These are phyloP conservation scores for Sporobolomyces phaffii DNA, from an alignment of 768 basidiomycete genomes.

Conservation along the genomic window DNA sequence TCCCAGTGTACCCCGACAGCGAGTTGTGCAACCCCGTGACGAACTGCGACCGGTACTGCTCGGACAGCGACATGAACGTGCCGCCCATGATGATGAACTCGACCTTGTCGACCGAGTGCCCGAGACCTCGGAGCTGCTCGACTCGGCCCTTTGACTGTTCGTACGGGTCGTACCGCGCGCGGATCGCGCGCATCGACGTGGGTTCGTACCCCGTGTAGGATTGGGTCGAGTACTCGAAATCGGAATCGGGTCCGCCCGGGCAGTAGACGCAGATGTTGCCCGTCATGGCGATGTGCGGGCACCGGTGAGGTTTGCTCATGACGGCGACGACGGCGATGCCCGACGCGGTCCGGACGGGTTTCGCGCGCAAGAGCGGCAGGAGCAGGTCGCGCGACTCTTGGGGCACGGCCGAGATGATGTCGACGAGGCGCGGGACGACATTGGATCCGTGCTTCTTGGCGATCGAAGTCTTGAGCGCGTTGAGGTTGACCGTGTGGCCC, in stretches of 20 bases:
- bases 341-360: constrained; percentile 93
- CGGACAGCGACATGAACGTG: constrained; percentile 99
- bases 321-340: constrained; percentile 99
- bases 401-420: constrained; percentile 96
- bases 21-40: constrained; percentile 96
- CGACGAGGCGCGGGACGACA: constrained; percentile 85
- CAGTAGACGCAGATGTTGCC: constrained; percentile 99
- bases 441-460: constrained; percentile 84
- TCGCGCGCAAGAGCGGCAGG: constrained; percentile 78
- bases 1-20: constrained; percentile 85
- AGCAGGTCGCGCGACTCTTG: constrained; percentile 92
- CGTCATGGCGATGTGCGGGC: constrained; percentile 99
- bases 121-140: constrained; percentile 90
- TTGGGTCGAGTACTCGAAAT: constrained; percentile 98
- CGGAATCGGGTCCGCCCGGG: constrained; percentile 96
- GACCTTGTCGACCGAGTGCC: constrained; percentile 88
- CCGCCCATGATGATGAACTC: constrained; percentile 60
- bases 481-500: constrained; percentile 72
- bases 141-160: constrained; percentile 93
- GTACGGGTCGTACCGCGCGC: constrained; percentile 92
- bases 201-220: constrained; percentile 76
- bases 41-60: constrained; percentile 88
- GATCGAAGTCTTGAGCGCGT: constrained; percentile 75
- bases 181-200: constrained; percentile 97
- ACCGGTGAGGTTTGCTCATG: constrained; percentile 99